Conservation (phyloP, 108 stramenopile species). For the Nitzschia palea region DNA sequence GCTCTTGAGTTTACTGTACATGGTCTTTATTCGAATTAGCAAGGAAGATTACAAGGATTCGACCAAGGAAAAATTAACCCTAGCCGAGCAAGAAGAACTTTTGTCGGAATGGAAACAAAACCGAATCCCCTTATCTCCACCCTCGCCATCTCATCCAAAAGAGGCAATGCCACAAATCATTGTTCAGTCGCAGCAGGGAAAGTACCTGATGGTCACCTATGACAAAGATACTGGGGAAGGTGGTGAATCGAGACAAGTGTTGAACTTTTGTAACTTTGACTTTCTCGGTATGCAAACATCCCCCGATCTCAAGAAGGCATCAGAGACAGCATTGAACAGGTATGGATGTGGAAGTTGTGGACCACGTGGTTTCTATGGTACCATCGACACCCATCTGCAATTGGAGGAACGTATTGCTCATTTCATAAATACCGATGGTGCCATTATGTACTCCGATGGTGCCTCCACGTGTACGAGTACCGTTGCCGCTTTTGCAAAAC, state of each 20-base stretch:
- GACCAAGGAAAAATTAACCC: slow-evolving; percentile 50
- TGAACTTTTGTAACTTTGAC: slow-evolving; percentile 90
- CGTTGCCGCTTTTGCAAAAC: slow-evolving; percentile 98
- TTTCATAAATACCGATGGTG: slow-evolving; percentile 87
- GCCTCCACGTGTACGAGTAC: slow-evolving; percentile 84
- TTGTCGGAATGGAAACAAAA: slow-evolving; percentile 86
- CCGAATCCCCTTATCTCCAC: slow-evolving; percentile 75
- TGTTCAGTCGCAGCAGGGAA: slow-evolving; percentile 35
- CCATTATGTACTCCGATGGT: slow-evolving; percentile 97
- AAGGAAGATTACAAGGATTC: slow-evolving; percentile 50
- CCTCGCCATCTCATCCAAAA: background rate
- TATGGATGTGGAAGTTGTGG: slow-evolving; percentile 98
- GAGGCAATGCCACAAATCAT: slow-evolving; percentile 22
- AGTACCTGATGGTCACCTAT: slow-evolving; percentile 21
- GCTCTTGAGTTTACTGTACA: slow-evolving; percentile 78
- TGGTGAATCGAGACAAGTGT: slow-evolving; percentile 32
- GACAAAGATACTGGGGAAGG: background rate
- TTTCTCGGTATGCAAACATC: slow-evolving; percentile 66
- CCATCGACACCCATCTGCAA: slow-evolving; percentile 93
- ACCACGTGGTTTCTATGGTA: slow-evolving; percentile 99
- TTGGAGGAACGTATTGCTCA: slow-evolving; percentile 79
- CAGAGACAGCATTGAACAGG: slow-evolving; percentile 54
- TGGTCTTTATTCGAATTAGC: slow-evolving; percentile 61
- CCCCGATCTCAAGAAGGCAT: slow-evolving; percentile 53
- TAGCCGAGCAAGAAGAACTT: slow-evolving; percentile 78